phyloP scores from a whole-genome alignment of 108 stramenopile species.

The Chaetoceros tenuissimus region DNA sequence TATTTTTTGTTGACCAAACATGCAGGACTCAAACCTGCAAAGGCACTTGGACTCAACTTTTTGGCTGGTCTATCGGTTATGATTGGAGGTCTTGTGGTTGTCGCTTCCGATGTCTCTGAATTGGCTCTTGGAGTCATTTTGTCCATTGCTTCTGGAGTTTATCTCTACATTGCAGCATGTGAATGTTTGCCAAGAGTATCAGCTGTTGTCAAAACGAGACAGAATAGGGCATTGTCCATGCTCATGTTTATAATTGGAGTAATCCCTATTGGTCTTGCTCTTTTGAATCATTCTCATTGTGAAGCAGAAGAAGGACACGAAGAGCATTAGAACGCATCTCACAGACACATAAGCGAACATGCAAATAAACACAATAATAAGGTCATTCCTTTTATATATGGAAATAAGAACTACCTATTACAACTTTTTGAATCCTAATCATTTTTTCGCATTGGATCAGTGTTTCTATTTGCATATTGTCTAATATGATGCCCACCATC shows the following conservation, averaged over 20 bases:
- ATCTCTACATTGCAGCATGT: conserved; percentile 49
- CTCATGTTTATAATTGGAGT: conserved; percentile 51
- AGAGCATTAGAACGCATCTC: background rate
- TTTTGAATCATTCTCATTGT: conserved; percentile 83
- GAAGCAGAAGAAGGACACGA: conserved; percentile 3
- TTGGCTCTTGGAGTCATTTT: conserved; percentile 50
- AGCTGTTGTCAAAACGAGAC: conserved; percentile 3
- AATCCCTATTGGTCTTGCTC: conserved; percentile 68
- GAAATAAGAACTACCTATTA: background rate
- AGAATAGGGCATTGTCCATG: conserved; percentile 25
- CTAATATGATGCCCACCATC: conserved; percentile 54
- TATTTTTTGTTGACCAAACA: conserved; percentile 60
- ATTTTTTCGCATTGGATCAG: conserved; percentile 42
- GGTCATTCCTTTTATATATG: background rate
- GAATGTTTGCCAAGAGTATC: conserved; percentile 53
- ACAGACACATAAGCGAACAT: no score
- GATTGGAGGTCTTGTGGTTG: conserved; percentile 48
- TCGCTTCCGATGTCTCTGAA: conserved; percentile 30
- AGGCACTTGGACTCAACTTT: conserved; percentile 61
- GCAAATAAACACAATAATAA: no score
- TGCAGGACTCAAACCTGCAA: conserved; percentile 30
- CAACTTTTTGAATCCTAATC: background rate
- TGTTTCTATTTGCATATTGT: conserved; percentile 43
- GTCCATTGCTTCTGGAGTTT: conserved; percentile 66
- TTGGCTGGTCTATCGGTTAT: conserved; percentile 49